Conservation (phyloP, 2,329 filamentous ascomycete genomes). For the Apiospora pterosperma region DNA sequence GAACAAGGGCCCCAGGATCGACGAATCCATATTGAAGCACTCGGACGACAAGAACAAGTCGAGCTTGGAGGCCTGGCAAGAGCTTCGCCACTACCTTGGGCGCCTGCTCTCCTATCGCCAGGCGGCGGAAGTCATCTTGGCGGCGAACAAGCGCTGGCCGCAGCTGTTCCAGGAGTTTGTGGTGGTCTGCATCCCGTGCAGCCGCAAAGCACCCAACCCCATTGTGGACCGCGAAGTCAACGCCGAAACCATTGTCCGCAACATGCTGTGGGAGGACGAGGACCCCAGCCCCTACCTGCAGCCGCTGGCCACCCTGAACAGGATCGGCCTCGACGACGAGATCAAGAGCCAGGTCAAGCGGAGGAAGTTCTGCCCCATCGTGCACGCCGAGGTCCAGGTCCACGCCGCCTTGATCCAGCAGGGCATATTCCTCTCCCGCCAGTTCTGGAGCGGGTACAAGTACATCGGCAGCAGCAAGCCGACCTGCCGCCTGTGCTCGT, state of each 20-base stretch:
- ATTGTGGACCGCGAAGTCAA: not conserved
- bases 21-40: not conserved
- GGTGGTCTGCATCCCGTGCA: not conserved
- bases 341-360: not conserved
- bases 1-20: not conserved
- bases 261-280: conserved; percentile 1
- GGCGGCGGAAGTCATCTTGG: conserved; percentile 8
- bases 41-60: not conserved
- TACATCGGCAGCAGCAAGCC: conserved; percentile 22
- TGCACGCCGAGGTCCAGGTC: conserved; percentile 16
- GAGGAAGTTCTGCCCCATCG: conserved; percentile 7
- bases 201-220: not conserved
- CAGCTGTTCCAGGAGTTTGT: conserved; percentile 5
- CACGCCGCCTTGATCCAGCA: conserved; percentile 7
- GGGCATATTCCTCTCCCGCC: not conserved
- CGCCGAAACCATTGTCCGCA: conserved; percentile 1
- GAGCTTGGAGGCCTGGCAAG: conserved; percentile 6
- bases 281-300: not conserved
- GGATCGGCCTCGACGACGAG: conserved; percentile 3
- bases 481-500: conserved; percentile 17
- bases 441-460: conserved; percentile 11
- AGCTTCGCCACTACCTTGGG: conserved; percentile 9
- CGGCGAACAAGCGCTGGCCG: conserved; percentile 8
- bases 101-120: conserved; percentile 8
- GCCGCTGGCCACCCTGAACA: not conserved